Base-by-base conservation (phyloP, 345 rosid genomes). In the Erodium maritimum region DNA sequence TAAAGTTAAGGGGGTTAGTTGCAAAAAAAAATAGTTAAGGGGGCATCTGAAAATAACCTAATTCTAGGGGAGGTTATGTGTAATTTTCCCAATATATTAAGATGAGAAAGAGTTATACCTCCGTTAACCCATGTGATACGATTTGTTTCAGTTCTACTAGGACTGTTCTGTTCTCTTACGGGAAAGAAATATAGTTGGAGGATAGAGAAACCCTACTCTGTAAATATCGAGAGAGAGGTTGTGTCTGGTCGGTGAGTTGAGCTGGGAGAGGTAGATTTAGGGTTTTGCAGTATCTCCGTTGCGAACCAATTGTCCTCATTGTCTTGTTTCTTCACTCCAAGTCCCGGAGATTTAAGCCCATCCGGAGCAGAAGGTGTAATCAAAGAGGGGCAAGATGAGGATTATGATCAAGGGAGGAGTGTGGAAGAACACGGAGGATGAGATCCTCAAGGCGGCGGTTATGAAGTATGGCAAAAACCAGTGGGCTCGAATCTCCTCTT, bases 391-490 rank as follows among this genome's bases (percentile, higher is more conserved):
- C 73, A 89, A 85, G 79, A 89, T 93, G 99, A 90, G 99, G 99
- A 93, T 93, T 61, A 93, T 90, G 99, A 93, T 93, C 54, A 89
- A 93, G 70, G 99, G 99, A 54, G 99, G 99, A 17, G 99, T 94
- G 53, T 94, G 99, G 99, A 94, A 94, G 86, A 94, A 94, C 96
- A 94, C 99, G 61, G 99, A 94, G 78, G 99, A 90, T 85, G 99
- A 94, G 82, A 94, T 94, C 59, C 84, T 94, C 29, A 94, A 90
- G 55, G 97, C 99, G 37, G 99, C 97, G 23, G 97, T 94, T 52
- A 94, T 94, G 99, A 94, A 94, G 74, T 94, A 94, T 61, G 96
- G 99, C 29, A 93, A 93, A 74, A 93, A 93, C 50, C 99, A 93
- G 59, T 93, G 99, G 99, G 97, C 95, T 60, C 82, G 97, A 25